Percentiles rank a stretch among this genome's conserved stretches.
Evolutionary conservation across 2,329 filamentous ascomycete genomes (phyloP).

Genomic region (Epichloe scottii): DNA sequence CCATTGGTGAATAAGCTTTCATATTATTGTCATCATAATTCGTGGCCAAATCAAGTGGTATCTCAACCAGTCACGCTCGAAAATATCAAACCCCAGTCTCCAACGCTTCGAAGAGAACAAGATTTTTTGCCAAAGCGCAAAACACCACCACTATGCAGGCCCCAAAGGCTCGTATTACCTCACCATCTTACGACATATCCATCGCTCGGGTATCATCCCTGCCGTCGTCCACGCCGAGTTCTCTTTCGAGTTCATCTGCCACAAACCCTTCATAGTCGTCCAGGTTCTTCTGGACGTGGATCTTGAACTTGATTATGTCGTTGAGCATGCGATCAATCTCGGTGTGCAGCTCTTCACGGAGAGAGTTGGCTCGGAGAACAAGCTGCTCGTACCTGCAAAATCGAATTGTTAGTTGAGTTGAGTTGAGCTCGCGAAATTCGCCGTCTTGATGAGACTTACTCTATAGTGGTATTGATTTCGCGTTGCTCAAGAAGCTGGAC

Average conservation of each 20-base stretch:
- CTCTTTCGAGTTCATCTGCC: conserved; percentile 80
- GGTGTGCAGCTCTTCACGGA: conserved; percentile 95
- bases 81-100: background rate
- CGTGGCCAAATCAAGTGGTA: conserved; percentile 3
- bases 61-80: conserved; percentile 1
- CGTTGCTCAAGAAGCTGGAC: conserved; percentile 87
- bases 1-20: background rate
- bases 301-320: conserved; percentile 97
- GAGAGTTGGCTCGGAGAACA: conserved; percentile 65
- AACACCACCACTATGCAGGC: background rate
- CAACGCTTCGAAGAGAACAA: background rate
- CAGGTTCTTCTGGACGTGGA: conserved; percentile 83
- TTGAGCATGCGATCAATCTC: conserved; percentile 94
- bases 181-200: conserved; percentile 17
- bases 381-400: conserved; percentile 73
- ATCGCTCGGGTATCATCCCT: conserved; percentile 40
- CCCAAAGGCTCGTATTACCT: background rate
- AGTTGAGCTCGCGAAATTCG: background rate
- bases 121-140: conserved; percentile 3
- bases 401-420: background rate
- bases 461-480: conserved; percentile 93
- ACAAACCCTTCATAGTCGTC: conserved; percentile 94
- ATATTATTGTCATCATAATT: conserved; percentile 1
- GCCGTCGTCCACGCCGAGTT: conserved; percentile 54
- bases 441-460: conserved; percentile 42